Evolutionary conservation across 495 filamentous ascomycete genomes (phyloP), one percentile per base, ranked within the genome.

Genomic region (Mycothermus thermophilus): DNA sequence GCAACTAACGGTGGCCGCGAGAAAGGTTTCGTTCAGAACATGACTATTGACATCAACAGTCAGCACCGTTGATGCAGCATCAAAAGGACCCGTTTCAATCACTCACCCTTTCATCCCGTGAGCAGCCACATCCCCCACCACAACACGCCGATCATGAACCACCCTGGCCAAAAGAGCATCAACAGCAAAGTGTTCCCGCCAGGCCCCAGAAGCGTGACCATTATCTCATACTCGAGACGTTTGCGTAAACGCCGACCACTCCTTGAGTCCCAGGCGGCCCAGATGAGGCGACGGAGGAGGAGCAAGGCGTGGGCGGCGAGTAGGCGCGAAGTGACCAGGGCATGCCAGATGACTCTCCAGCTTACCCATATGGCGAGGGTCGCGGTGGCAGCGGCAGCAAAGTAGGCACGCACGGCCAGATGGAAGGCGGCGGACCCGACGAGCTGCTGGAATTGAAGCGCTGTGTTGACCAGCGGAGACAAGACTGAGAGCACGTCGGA

Each of bases 131-230:
- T 17, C 5, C 28, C 40, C 39, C 42, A 59, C 5, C 40, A 25
- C 32, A 34, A 24, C 3, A 32, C 22, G 2, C 31, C 48, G 1
- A 66, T 20, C 25, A 66, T 33, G 7, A 53, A 34, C 66, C 66
- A 70, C 3, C 66, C 66, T 0, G 64, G 63, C 66, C 66, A 70
- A 30, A 69, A 65, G 30, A 67, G 14, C 35, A 65, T 6, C 22
- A 64, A 44, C 19, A 52, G 52, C 37, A 71, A 11, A 3, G 30
- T 33, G 15, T 61, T 63, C 1, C 61, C 63, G 9, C 48, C 41
- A 3, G 54, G 52, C 5, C 62, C 60, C 12, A 68, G 51, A 19
- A 67, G 41, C 29, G 62, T 41, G 4, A 54, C 47, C 30, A 58
- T 56, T 18, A 68, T 49, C 44, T 68, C 64, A 23, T 60, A 61